phyloP scores from a whole-genome alignment of 768 basidiomycete species.

The Leccinum uliginosum region DNA sequence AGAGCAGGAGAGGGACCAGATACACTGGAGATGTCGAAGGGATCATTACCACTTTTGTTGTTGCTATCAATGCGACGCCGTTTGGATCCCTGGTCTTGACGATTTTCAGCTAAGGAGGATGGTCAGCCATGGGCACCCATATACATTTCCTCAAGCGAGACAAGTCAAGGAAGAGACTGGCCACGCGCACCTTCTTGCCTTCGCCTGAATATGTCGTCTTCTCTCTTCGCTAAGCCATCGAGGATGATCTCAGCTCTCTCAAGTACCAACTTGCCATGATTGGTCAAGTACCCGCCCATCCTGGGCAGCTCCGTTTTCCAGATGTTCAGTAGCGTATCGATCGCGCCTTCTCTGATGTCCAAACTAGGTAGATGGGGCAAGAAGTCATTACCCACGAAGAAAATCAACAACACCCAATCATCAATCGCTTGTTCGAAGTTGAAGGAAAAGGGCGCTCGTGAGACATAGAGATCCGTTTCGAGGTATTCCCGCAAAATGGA shows the following conservation, averaged over 20 bases:
- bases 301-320: constrained; percentile 91
- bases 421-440: constrained; percentile 95
- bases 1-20: constrained; percentile 30
- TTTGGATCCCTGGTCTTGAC: constrained; percentile 89
- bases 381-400: constrained; percentile 99
- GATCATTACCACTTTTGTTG: constrained; percentile 41
- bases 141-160: not conserved
- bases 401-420: constrained; percentile 99
- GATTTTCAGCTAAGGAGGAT: constrained; percentile 69
- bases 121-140: constrained; percentile 14
- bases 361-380: constrained; percentile 95
- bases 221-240: constrained; percentile 88
- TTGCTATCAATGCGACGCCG: constrained; percentile 64
- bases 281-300: constrained; percentile 97
- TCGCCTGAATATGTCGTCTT: constrained; percentile 93
- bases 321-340: constrained; percentile 93
- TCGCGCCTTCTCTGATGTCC: constrained; percentile 98
- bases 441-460: constrained; percentile 78
- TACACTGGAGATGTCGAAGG: constrained; percentile 27
- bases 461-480: constrained; percentile 87
- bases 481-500: constrained; percentile 94
- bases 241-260: constrained; percentile 89
- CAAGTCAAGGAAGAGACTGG: constrained; percentile 8
- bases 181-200: constrained; percentile 81
- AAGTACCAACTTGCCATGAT: constrained; percentile 86